These are phyloP conservation scores for Xylaria sp. DNA, from an alignment of 2,329 filamentous ascomycete species.

Conservation along the genomic window DNA sequence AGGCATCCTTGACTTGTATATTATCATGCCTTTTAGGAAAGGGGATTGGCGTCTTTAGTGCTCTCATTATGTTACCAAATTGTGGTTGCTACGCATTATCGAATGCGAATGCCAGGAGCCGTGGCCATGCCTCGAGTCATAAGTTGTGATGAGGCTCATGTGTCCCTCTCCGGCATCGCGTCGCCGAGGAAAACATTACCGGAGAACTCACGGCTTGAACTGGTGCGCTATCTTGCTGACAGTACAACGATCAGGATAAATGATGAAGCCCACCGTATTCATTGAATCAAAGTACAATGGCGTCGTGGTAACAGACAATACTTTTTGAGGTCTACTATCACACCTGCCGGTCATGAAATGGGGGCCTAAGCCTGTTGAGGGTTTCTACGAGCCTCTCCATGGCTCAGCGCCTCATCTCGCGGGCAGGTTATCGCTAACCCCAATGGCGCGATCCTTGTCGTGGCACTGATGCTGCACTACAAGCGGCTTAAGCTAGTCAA, in stretches of 20 bases:
- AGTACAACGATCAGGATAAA: neutral
- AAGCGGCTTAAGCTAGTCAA: neutral
- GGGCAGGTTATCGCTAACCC: neutral
- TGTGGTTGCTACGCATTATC: no score
- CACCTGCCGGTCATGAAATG: neutral
- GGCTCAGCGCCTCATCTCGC: neutral
- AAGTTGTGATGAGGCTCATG: neutral
- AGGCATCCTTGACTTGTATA: neutral
- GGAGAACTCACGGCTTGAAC: neutral
- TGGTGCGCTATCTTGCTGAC: neutral
- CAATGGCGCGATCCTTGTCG: neutral
- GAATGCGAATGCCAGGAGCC: neutral
- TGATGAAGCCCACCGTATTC: neutral
- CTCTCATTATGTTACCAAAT: no score
- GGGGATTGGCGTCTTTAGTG: no score
- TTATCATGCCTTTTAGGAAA: neutral
- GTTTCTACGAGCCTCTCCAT: neutral
- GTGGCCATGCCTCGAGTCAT: neutral
- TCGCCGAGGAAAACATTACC: neutral
- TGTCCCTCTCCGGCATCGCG: neutral
- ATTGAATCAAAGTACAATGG: no score
- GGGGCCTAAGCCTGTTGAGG: conserved; percentile 1
- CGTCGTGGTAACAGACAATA: neutral
- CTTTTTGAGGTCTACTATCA: neutral
- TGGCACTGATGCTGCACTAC: neutral